phyloP scores from a whole-genome alignment of 805 yeast species.

The Lipomyces spencermartinsiae region DNA sequence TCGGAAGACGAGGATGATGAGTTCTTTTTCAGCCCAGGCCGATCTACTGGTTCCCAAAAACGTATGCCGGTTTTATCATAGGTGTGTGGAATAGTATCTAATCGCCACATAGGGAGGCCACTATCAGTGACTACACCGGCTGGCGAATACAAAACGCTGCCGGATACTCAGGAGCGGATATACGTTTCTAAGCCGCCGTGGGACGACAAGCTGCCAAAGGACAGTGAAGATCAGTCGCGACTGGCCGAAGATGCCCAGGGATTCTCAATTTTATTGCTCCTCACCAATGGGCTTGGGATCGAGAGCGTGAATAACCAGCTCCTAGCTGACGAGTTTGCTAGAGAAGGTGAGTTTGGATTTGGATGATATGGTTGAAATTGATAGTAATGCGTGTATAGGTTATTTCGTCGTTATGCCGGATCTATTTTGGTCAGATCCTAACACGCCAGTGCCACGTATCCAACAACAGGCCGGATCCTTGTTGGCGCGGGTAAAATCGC shows the following conservation, averaged over 20 bases:
- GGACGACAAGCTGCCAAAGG: not conserved
- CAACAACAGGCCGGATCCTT: slow-evolving; percentile 11
- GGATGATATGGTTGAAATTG: not conserved
- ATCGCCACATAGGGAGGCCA: not conserved
- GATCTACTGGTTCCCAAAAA: not conserved
- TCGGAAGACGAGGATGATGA: slow-evolving; percentile 37
- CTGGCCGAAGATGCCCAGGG: slow-evolving; percentile 26
- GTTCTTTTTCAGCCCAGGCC: slow-evolving; percentile 25
- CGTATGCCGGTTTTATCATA: not conserved
- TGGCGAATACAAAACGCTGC: slow-evolving; percentile 32
- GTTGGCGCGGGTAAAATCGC: slow-evolving; percentile 39
- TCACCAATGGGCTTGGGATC: slow-evolving; percentile 46
- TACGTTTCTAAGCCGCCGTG: slow-evolving; percentile 35
- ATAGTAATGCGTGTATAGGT: slow-evolving; percentile 24
- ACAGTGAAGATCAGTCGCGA: not conserved
- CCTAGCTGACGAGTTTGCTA: slow-evolving; percentile 44
- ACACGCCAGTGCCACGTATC: slow-evolving; percentile 28
- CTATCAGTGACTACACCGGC: slow-evolving; percentile 5
- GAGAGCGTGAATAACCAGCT: slow-evolving; percentile 42
- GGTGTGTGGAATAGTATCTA: not conserved
- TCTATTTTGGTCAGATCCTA: slow-evolving; percentile 44
- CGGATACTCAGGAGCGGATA: slow-evolving; percentile 29
- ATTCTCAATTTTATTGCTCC: slow-evolving; percentile 33
- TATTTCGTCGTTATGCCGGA: slow-evolving; percentile 46
- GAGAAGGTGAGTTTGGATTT: slow-evolving; percentile 23